These are phyloP conservation scores for Blastobotrys buckinghamii DNA, from an alignment of 1,139 yeast species.

Conservation along the genomic window DNA sequence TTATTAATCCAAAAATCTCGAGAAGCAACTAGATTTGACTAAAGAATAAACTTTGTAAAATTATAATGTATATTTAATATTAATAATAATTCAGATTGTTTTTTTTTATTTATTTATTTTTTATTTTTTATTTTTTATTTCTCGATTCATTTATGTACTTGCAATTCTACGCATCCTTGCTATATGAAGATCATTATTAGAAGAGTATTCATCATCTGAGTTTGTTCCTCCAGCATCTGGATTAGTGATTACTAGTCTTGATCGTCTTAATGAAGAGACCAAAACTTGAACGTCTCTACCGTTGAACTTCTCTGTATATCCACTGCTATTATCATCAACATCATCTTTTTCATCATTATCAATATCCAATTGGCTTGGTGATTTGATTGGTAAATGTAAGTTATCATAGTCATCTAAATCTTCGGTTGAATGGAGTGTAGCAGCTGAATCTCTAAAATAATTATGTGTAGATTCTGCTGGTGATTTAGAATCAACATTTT, in stretches of 20 bases:
- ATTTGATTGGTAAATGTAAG: background rate
- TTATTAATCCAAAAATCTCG: slow-evolving; percentile 81
- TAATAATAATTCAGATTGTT: too few species aligned
- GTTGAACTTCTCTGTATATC: slow-evolving; percentile 36
- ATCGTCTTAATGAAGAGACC: slow-evolving; percentile 64
- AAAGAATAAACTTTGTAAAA: too few species aligned
- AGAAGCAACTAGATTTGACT: slow-evolving; percentile 41
- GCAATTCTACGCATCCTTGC: background rate
- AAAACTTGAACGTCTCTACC: slow-evolving; percentile 66
- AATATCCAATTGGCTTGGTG: too few species aligned
- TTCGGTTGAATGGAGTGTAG: background rate
- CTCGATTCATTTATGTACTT: slow-evolving; percentile 1
- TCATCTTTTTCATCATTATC: background rate
- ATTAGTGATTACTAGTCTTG: slow-evolving; percentile 57
- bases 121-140: background rate
- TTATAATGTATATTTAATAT: too few species aligned
- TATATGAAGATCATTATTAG: background rate
- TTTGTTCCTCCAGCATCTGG: slow-evolving; percentile 37
- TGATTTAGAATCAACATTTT: background rate
- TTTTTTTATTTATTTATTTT: background rate
- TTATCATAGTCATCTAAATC: background rate
- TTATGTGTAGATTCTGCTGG: background rate
- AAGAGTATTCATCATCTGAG: slow-evolving; percentile 8
- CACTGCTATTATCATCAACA: slow-evolving; percentile 17
- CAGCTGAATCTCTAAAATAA: background rate